Evolutionary conservation across 2,329 filamentous ascomycete species (phyloP).

Genomic region (Coniochaeta prunicola): DNA sequence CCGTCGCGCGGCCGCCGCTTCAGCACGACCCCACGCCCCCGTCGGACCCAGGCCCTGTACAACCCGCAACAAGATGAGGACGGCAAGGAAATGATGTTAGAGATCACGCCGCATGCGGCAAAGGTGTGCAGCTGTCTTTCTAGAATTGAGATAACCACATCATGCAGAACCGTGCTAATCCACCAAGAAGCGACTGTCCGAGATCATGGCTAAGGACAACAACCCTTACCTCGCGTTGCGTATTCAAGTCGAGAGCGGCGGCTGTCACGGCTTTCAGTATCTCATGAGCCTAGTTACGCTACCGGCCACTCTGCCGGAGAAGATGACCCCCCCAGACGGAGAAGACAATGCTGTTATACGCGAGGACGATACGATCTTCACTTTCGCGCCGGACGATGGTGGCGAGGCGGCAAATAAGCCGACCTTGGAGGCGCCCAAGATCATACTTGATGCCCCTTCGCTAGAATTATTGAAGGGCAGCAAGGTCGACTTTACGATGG

Average conservation of each 20-base stretch:
- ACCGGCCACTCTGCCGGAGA: slow-evolving; percentile 26
- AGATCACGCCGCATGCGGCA: slow-evolving; percentile 77
- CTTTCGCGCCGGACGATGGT: slow-evolving; percentile 50
- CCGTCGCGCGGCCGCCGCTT: slow-evolving; percentile 19
- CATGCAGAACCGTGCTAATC: background rate
- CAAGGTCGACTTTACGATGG: slow-evolving; percentile 93
- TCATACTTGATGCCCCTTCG: slow-evolving; percentile 83
- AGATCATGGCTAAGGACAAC: slow-evolving; percentile 64
- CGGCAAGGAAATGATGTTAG: slow-evolving; percentile 75
- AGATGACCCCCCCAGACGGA: slow-evolving; percentile 1
- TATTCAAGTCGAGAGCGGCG: slow-evolving; percentile 85
- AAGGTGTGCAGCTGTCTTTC: slow-evolving; percentile 44
- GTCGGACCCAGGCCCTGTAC: slow-evolving; percentile 41
- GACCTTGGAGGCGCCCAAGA: slow-evolving; percentile 50
- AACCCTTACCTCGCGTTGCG: slow-evolving; percentile 84
- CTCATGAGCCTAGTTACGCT: slow-evolving; percentile 76
- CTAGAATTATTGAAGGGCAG: slow-evolving; percentile 85
- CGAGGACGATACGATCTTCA: slow-evolving; percentile 85
- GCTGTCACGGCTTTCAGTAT: slow-evolving; percentile 98
- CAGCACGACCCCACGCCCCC: slow-evolving; percentile 24
- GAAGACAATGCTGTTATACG: slow-evolving; percentile 29
- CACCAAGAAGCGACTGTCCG: slow-evolving; percentile 54
- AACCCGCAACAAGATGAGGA: slow-evolving; percentile 79
- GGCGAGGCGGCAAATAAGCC: slow-evolving; percentile 18
- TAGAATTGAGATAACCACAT: slow-evolving; percentile 2